Conservation (phyloP, 257 asterid species). For the Orobanche coerulescens region DNA sequence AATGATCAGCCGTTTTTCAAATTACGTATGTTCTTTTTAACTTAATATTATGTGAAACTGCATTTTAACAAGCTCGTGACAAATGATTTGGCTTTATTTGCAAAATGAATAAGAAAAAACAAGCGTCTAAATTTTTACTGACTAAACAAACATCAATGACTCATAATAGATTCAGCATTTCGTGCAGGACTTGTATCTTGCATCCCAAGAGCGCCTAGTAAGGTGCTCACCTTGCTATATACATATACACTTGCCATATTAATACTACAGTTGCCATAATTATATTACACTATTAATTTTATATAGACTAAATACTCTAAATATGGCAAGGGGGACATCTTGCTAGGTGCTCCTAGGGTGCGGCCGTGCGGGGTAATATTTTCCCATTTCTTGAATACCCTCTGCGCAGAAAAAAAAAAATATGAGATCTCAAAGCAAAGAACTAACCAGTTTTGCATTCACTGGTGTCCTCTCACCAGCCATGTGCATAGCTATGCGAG, state of each 20-base stretch:
- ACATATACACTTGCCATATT: too few species aligned
- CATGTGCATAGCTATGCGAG: conserved; percentile 94
- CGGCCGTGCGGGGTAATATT: too few species aligned
- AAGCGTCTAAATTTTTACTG: conserved; percentile 16
- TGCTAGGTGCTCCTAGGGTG: too few species aligned
- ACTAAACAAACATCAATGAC: conserved; percentile 4
- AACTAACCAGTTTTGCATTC: conserved; percentile 86
- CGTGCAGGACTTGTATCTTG: too few species aligned
- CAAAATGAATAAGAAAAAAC: not conserved
- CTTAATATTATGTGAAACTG: conserved; percentile 6
- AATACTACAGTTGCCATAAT: too few species aligned
- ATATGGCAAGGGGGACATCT: too few species aligned
- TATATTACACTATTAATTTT: too few species aligned
- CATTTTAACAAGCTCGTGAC: not conserved
- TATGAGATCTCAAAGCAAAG: not conserved
- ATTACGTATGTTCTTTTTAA: not conserved
- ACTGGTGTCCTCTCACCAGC: conserved; percentile 93
- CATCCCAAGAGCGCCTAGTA: too few species aligned
- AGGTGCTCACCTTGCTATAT: too few species aligned
- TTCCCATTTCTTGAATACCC: not conserved
- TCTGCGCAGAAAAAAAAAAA: not conserved
- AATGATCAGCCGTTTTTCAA: not conserved
- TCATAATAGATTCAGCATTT: not conserved
- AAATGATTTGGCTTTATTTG: not conserved
- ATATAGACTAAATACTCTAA: too few species aligned